These are phyloP conservation scores for Scheffersomyces parashehatae DNA, from an alignment of 1,139 yeast genomes.

Conservation along the genomic window DNA sequence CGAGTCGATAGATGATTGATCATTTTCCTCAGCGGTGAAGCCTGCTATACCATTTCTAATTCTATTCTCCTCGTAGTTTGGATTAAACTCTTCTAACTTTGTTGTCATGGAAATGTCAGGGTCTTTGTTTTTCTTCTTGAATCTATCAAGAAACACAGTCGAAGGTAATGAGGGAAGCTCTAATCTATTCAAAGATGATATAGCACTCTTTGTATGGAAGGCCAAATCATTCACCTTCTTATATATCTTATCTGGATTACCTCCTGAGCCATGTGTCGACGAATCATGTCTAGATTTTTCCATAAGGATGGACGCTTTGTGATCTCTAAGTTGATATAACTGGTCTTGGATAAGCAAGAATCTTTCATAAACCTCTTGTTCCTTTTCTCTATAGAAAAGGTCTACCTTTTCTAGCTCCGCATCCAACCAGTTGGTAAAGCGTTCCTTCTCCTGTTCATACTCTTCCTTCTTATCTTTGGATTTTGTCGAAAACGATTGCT, in stretches of 20 bases:
- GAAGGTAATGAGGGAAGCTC: constrained; percentile 64
- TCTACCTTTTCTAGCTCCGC: constrained; percentile 60
- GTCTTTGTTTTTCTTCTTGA: constrained; percentile 15
- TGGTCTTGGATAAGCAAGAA: constrained; percentile 68
- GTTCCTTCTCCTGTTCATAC: constrained; percentile 31
- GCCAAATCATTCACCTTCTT: constrained; percentile 33
- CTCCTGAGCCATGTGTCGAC: constrained; percentile 1
- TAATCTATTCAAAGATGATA: constrained; percentile 38
- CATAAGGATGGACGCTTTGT: constrained; percentile 27
- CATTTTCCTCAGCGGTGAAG: constrained; percentile 10
- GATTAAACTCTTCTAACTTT: constrained; percentile 19
- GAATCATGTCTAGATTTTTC: constrained; percentile 8
- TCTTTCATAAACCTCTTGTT: constrained; percentile 60
- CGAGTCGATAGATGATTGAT: constrained; percentile 19
- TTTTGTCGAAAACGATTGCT: constrained; percentile 18
- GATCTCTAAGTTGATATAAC: constrained; percentile 61
- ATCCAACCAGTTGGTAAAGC: constrained; percentile 65
- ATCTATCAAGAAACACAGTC: constrained; percentile 41
- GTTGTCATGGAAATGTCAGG: constrained; percentile 12
- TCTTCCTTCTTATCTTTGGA: constrained; percentile 17
- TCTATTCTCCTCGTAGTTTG: constrained; percentile 40
- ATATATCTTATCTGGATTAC: constrained; percentile 12
- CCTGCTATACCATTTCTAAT: constrained; percentile 37
- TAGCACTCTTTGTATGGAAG: constrained; percentile 30
- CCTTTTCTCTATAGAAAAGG: constrained; percentile 58